Evolutionary conservation across 176 grass and related monocot species (phyloP).

Genomic region (Cenchrus purpureus): DNA sequence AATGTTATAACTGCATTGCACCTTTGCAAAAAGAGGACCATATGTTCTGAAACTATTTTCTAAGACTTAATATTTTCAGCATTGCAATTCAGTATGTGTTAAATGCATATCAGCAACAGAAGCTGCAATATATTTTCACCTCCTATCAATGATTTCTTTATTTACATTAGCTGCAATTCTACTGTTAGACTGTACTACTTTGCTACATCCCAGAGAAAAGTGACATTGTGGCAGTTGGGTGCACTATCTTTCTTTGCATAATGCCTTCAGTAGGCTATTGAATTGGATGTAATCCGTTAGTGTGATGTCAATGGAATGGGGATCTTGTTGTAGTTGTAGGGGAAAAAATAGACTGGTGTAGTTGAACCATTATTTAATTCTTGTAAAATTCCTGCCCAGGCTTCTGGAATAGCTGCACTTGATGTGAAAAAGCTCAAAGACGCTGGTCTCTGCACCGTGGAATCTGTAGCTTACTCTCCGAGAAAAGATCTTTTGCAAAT

Average conservation of each 20-base stretch:
- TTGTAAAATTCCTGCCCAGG: slow-evolving; percentile 50
- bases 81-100: not conserved
- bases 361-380: not conserved
- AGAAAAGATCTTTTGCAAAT: slow-evolving; percentile 98
- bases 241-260: not conserved
- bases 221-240: not conserved
- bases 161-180: slow-evolving; percentile 1
- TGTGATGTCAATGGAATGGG: slow-evolving; percentile 22
- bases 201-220: not conserved
- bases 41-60: not conserved
- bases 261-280: not conserved
- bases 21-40: not conserved
- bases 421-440: slow-evolving; percentile 98
- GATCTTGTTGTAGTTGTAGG: not conserved
- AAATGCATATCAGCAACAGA: not conserved
- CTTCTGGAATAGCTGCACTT: slow-evolving; percentile 87
- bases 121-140: not conserved
- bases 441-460: slow-evolving; percentile 89
- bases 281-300: not conserved
- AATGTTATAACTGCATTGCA: not conserved
- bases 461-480: slow-evolving; percentile 79
- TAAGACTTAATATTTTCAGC: not conserved
- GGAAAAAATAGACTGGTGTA: not conserved
- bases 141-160: not conserved
- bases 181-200: not conserved